phyloP scores from a whole-genome alignment of 495 filamentous ascomycete species.

The Apiosordaria backusii region DNA sequence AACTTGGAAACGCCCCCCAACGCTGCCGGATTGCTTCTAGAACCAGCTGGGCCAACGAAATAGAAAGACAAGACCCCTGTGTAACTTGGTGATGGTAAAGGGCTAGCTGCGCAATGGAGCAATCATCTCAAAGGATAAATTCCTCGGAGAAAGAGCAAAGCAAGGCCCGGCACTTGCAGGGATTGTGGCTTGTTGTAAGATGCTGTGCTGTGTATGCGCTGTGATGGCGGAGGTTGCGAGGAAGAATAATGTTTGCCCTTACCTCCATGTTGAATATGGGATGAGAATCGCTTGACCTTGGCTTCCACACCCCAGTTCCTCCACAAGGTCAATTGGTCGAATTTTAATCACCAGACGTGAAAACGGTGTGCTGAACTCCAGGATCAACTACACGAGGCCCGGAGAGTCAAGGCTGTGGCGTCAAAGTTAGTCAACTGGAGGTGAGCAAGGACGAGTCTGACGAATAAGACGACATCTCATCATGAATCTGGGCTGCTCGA shows the following conservation, averaged over 20 bases:
- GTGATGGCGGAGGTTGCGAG: background rate
- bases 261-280: slow-evolving; percentile 18
- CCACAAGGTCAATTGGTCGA: background rate
- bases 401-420: background rate
- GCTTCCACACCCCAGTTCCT: background rate
- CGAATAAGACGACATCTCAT: background rate
- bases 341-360: too few relatives aligned
- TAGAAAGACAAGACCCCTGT: background rate
- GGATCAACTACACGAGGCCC: background rate
- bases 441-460: background rate
- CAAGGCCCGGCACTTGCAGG: slow-evolving; percentile 11
- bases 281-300: background rate
- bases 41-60: background rate
- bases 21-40: background rate
- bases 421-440: background rate
- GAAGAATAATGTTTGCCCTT: slow-evolving; percentile 5
- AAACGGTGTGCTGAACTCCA: background rate
- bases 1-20: slow-evolving; percentile 1
- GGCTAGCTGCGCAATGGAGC: background rate
- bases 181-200: background rate
- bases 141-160: background rate
- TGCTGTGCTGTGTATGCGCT: background rate
- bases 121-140: background rate
- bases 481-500: background rate
- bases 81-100: background rate